Evolutionary conservation across 345 rosid genomes (phyloP).

Genomic region (Eucalyptus polyanthemos): DNA sequence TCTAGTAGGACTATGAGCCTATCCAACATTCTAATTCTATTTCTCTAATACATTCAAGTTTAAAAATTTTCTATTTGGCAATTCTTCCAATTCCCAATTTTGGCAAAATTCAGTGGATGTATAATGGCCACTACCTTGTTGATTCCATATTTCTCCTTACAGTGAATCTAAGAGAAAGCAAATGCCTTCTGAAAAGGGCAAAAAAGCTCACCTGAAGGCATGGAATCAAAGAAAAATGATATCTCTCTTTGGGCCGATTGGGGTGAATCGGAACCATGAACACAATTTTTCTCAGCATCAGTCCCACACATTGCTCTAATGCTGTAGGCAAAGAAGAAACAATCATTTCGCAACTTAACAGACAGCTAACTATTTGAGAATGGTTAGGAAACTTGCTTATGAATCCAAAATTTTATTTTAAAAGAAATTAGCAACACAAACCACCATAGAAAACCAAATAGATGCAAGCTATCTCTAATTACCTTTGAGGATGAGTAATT

Average conservation of each 20-base stretch:
- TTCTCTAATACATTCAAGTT: background rate
- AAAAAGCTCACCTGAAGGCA: conserved; percentile 19
- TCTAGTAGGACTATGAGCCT: background rate
- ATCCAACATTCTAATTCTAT: background rate
- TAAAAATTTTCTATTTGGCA: background rate
- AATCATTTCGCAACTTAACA: background rate
- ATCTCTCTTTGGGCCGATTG: conserved; percentile 72
- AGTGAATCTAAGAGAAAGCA: background rate
- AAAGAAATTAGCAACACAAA: background rate
- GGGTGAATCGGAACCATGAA: conserved; percentile 79
- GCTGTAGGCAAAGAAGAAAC: conserved; percentile 14
- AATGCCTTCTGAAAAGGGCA: background rate
- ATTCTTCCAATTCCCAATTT: background rate
- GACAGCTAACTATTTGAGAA: background rate
- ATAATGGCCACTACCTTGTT: background rate
- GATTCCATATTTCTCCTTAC: background rate
- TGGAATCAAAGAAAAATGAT: conserved; percentile 53
- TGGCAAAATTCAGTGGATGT: background rate
- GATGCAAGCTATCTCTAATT: background rate
- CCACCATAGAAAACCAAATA: background rate
- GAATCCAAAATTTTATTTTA: background rate
- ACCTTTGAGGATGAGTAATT: conserved; percentile 69
- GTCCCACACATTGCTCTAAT: conserved; percentile 73
- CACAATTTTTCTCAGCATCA: conserved; percentile 58
- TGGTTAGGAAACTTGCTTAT: background rate